Base-by-base conservation (phyloP, 139 green algal genomes). In the Haematococcus sp. region DNA sequence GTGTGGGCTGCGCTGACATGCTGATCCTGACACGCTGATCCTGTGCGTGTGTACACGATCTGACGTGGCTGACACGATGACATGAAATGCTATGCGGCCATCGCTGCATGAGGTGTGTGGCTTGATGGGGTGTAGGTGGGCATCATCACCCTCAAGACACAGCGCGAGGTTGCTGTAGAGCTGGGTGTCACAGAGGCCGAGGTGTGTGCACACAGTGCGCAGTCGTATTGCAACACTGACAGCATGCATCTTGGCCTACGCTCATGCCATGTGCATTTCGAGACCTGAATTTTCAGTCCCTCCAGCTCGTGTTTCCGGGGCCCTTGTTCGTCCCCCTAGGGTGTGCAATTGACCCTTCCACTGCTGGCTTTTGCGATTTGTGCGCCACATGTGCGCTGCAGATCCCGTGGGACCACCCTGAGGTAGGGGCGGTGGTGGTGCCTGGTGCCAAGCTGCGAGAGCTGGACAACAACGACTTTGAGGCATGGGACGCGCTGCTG, bases 401-500 rank as follows among this genome's bases (percentile, higher is more conserved):
- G 63, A 70, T 70, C 22, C 23, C 33, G 5, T 20, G 13, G 33
- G 20, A 54, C 34, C 68, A 82, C 68, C 61, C 71, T 32, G 52
- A 70, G 23, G 70, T 82, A 13, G 76, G 76, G 0, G 79, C 79
- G 2, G 61, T 75, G 1, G 74, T 84, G 11, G 67, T 84, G 35
- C 77, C 79, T 2, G 79, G 79, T 30, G 28, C 54, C 7, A 65
- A 78, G 73, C 65, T 77, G 51, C 43, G 56, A 40, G 49, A 74
- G 52, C 65, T 81, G n/a, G 77, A 43, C 17, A 84, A 68, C 46
- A 69, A 74, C 33, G 40, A 49, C 40, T 11, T 49, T 7, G 58
- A 76, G 17, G 73, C 79, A 46, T 84, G 79, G 79, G 79, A 84
- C 25, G 70, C 76, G 28, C 69, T 82, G 49, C 70, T 82, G 31